Conservation (phyloP, 148 eudicot species). For the Rhododendron ferrugineum region DNA sequence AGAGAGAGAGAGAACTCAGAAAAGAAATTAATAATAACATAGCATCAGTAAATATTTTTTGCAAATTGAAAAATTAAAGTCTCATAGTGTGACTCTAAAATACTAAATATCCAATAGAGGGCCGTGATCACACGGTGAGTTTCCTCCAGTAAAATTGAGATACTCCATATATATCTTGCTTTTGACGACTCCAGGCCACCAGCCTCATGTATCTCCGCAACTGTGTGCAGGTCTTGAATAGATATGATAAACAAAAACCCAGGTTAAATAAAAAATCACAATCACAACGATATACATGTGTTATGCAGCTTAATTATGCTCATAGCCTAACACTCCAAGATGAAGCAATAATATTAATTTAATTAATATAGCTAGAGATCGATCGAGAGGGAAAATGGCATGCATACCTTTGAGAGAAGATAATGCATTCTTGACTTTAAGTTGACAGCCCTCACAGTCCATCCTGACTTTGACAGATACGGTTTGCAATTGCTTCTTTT, state of each 20-base stretch:
- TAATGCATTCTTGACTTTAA: conserved; percentile 51
- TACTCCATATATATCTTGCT: too few species aligned
- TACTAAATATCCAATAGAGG: neutral
- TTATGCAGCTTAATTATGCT: neutral
- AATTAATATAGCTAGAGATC: too few species aligned
- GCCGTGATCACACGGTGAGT: neutral
- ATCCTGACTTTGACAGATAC: conserved; percentile 59
- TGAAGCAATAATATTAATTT: neutral
- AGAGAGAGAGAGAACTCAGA: neutral
- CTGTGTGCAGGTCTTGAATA: too few species aligned
- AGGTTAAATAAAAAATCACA: too few species aligned
- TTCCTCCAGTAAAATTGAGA: too few species aligned
- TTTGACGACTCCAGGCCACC: too few species aligned
- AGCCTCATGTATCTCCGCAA: too few species aligned
- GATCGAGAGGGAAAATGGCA: neutral
- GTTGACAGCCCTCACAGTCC: conserved; percentile 74
- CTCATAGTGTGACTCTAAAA: neutral
- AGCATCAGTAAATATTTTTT: neutral
- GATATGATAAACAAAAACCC: too few species aligned
- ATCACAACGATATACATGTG: neutral
- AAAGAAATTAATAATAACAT: too few species aligned
- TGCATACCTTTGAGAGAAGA: conserved; percentile 58
- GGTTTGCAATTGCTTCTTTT: conserved; percentile 44
- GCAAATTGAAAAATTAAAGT: neutral
- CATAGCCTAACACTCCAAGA: neutral